Base-by-base conservation (phyloP, 129 eudicot species). In the Cynara cardunculus region DNA sequence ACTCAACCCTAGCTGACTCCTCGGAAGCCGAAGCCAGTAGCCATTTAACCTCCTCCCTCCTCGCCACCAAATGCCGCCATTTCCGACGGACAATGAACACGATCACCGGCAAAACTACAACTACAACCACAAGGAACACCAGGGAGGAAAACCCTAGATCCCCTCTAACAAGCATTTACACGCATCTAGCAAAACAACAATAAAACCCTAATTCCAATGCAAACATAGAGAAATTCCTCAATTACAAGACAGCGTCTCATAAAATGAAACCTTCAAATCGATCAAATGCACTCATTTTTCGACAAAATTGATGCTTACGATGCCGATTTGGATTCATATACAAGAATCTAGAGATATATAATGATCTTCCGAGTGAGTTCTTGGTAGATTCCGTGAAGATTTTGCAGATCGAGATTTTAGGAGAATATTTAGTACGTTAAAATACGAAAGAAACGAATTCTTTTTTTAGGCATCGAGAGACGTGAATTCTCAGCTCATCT, bases 31-130 rank as follows among this genome's bases (percentile, higher is more conserved):
- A 78, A 69, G 83, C 88, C 89, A 89, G 78, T 31, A 85, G 87
- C 88, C 94, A 61, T 76, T 21, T 83, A 82, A 93, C 80, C 89
- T 93, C 96, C 87, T 90, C 94, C 86, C 83, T 79, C 88, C 94
- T 87, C 35, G 84, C 94, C 79, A 75, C 88, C 66, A 81, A 75
- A 7, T 77, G 76, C 79, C 91, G 82, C 96, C 96, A 93, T 91
- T 89, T 88, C 74, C 89, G 82, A 35, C 92, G 85, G 35, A 89
- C 69, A 31, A 93, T 44, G 16, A 89, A 59, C 67, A 88, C 77
- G 62, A 89, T 75, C 82, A 85, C 88, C 71, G 90, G 84, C 21
- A 69, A 62, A 79, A 85, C 56, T 77, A 86, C 69, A 30, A 86
- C 80, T 65, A 85, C 78, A 8, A 82, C 79, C 84, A 76, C 83